Evolutionary conservation across 192 early-diverging fungal genomes (phyloP).

Genomic region (Coemansia biformis): DNA sequence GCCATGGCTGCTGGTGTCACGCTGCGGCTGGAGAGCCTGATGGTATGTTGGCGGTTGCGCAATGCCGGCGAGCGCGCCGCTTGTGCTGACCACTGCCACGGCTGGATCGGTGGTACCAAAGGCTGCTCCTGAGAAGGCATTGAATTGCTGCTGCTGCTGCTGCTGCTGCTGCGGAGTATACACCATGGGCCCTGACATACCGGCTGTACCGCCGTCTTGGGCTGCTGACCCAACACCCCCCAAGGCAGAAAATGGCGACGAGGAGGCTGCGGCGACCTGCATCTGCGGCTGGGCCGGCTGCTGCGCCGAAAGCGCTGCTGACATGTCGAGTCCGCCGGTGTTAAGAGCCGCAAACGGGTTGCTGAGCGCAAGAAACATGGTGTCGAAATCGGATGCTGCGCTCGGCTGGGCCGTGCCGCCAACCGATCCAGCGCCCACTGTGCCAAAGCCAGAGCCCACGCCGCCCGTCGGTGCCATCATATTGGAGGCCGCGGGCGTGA

Average conservation of each 20-base stretch:
- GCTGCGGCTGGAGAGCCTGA: conserved; percentile 1
- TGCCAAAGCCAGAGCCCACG: neutral
- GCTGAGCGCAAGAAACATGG: conserved; percentile 41
- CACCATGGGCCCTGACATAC: neutral
- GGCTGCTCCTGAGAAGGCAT: conserved; percentile 16
- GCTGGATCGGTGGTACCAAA: neutral
- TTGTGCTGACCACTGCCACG: too few relatives aligned
- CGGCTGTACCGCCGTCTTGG: conserved; percentile 1
- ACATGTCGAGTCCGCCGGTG: conserved; percentile 3
- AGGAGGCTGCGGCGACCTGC: neutral
- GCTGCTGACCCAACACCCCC: neutral
- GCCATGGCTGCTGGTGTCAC: neutral
- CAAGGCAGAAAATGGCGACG: neutral
- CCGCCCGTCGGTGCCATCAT: neutral
- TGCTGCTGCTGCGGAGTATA: conserved; percentile 1
- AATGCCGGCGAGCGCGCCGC: too few relatives aligned
- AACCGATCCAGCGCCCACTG: neutral
- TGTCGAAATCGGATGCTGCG: conserved; percentile 22
- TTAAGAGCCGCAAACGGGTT: conserved; percentile 31
- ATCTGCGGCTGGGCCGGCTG: conserved; percentile 16
- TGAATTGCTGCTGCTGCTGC: conserved; percentile 17
- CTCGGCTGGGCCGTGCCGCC: neutral
- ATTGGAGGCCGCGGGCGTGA: neutral
- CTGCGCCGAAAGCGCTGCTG: conserved; percentile 11
- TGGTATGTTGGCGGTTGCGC: too few relatives aligned